These are phyloP conservation scores for Nothophytophthora sp. DNA, from an alignment of 352 stramenopile species.

Conservation along the genomic window DNA sequence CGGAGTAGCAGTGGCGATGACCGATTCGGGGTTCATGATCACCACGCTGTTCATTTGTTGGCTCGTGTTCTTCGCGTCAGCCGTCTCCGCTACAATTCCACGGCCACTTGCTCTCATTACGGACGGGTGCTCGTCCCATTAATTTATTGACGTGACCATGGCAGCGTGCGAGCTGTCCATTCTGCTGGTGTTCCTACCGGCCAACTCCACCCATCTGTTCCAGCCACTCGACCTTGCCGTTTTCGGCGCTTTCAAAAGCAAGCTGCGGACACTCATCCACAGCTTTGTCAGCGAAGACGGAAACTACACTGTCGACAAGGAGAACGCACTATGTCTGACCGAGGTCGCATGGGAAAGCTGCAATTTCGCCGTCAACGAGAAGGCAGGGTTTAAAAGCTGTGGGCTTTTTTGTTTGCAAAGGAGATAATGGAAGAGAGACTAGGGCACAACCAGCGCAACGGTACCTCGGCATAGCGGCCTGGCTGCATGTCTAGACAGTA, in stretches of 20 bases:
- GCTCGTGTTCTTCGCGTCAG: neutral
- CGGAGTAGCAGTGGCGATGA: neutral
- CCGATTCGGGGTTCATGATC: neutral
- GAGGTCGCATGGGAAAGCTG: no score
- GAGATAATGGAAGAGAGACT: no score
- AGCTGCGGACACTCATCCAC: neutral
- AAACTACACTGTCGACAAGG: no score
- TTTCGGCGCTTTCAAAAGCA: neutral
- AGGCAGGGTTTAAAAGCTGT: no score
- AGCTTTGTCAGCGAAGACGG: no score
- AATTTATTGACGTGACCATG: neutral
- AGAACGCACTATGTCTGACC: no score
- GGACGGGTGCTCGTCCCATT: slow-evolving; percentile 1
- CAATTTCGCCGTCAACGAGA: no score
- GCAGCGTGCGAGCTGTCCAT: neutral
- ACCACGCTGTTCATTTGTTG: neutral
- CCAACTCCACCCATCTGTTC: neutral
- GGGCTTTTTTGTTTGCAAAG: no score
- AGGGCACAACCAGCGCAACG: neutral
- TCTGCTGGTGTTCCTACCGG: neutral
- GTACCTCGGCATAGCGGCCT: neutral
- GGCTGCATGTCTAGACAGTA: neutral
- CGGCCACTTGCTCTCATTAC: neutral
- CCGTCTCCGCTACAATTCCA: neutral
- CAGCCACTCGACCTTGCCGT: neutral